phyloP scores from a whole-genome alignment of 106 monocot species.

The Hemerocallis citrina region DNA sequence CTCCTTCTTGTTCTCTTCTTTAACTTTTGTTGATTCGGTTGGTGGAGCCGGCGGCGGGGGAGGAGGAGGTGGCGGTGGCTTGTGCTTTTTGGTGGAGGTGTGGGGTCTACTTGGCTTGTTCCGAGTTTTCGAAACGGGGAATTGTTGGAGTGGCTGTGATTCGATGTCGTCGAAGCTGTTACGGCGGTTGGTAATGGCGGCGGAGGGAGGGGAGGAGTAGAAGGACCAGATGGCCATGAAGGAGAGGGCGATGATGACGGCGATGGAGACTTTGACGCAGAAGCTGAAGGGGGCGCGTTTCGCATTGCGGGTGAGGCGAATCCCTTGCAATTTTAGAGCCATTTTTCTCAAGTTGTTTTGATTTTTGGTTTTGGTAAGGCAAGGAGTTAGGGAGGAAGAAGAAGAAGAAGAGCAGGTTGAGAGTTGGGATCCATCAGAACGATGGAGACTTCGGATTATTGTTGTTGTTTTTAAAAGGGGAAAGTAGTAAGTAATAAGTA shows the following conservation, averaged over 20 bases:
- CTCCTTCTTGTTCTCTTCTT: conserved; percentile 4
- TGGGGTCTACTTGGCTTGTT: neutral
- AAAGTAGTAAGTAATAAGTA: neutral
- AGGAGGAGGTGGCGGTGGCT: conserved; percentile 11
- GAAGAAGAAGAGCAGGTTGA: neutral
- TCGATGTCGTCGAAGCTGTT: conserved; percentile 61
- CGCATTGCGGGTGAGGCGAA: conserved; percentile 17
- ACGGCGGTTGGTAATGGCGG: conserved; percentile 24
- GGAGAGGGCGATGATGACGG: conserved; percentile 49
- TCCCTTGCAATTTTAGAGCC: conserved; percentile 19
- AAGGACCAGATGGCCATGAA: conserved; percentile 67
- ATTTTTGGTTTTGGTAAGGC: neutral
- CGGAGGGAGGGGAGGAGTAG: conserved; percentile 47
- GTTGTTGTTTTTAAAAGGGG: neutral
- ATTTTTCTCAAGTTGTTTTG: conserved; percentile 16
- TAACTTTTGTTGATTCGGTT: neutral
- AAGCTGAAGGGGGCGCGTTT: conserved; percentile 48
- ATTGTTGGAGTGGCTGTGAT: conserved; percentile 2
- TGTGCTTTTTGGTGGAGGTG: neutral
- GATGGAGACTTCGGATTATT: neutral
- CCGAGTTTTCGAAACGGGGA: neutral
- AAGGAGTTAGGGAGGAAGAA: neutral
- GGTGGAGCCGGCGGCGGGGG: conserved; percentile 7
- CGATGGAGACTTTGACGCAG: conserved; percentile 48
- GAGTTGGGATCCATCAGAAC: neutral